Evolutionary conservation across 345 rosid genomes (phyloP), one percentile per base, ranked within the genome.

Genomic region (Chamaenerion angustifolium): DNA sequence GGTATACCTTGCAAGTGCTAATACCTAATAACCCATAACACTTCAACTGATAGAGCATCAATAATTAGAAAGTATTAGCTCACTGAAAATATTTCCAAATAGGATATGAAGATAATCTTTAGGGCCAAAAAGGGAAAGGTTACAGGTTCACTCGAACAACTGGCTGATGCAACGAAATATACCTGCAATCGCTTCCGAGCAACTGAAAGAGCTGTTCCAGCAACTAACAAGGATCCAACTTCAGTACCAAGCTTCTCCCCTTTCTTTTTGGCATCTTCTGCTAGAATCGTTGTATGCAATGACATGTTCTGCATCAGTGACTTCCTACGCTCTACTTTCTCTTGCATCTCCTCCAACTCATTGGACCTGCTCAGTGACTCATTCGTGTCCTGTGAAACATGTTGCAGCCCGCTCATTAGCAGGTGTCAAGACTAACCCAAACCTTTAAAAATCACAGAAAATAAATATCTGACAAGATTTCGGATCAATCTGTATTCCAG

Each of bases 331-430:
- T 82, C 90, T 54, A 87, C 44, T 53, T 72, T 80, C 72, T 84
- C 77, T 49, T 72, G 76, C 85, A 82, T 77, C 71, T 79, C 93
- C 68, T 84, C 95, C 9, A 92, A 83, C 48, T 72, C 90, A 76
- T 87, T 87, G 46, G 53, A 58, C 18, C 82, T 69, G 48, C 71
- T 71, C 68, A 84, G 60, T n/a, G 90, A 80, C 74, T 80, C 90
- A 25, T 75, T 60, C 62, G 75, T 63, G 52, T 79, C 93, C 98
- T 92, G 95, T 69, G 61, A 71, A 71, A 70, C 67, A 78, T 52
- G 56, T 79, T 52, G 58, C 80, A 72, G 54, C 81, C 88, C 86
- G 82, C 83, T 80, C 83, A 76, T 59, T 64, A 69, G 83, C 81
- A 76, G 93, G 82, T 71, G 1, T 31, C 37, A 31, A 31, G 68